A percentile compares a stretch with the other conserved stretches of the same genome.
These are phyloP conservation scores for Rhodotorula kratochvilovae DNA, from an alignment of 768 basidiomycete species.

Conservation along the genomic window DNA sequence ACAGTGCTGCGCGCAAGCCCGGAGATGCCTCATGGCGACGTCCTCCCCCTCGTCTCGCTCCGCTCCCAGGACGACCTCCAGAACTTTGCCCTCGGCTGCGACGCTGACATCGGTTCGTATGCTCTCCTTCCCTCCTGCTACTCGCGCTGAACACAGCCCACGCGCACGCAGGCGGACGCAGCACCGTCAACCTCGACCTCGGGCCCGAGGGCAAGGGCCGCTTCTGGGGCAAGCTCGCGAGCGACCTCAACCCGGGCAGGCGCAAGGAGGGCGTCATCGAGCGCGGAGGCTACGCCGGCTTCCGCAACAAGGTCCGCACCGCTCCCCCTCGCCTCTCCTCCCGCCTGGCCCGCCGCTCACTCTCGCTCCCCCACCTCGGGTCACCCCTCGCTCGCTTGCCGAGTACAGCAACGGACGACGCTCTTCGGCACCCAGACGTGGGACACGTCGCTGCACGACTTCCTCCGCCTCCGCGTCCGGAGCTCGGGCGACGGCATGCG, in stretches of 20 bases:
- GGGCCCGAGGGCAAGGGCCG: conserved; percentile 57
- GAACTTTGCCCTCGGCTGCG: conserved; percentile 73
- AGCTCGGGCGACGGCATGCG: conserved; percentile 56
- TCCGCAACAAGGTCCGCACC: conserved; percentile 66
- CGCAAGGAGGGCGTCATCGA: conserved; percentile 42
- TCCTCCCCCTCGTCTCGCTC: conserved; percentile 58
- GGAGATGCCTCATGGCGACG: neutral
- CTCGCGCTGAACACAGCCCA: neutral
- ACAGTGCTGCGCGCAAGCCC: conserved; percentile 41
- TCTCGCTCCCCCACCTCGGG: neutral
- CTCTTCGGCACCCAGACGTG: conserved; percentile 80
- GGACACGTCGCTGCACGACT: conserved; percentile 75
- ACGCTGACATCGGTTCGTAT: conserved; percentile 76
- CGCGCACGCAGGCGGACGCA: conserved; percentile 48
- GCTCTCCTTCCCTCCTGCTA: neutral
- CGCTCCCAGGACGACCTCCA: conserved; percentile 59
- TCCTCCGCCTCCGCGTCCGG: conserved; percentile 72
- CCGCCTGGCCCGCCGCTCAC: neutral
- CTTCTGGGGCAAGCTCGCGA: conserved; percentile 75
- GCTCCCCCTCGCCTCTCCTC: too few relatives aligned
- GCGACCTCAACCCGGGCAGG: conserved; percentile 53
- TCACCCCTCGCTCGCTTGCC: neutral
- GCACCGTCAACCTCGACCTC: conserved; percentile 70
- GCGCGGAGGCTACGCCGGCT: conserved; percentile 82
- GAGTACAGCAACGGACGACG: conserved; percentile 62